These are phyloP conservation scores for Aspergillus brunneoviolaceus DNA, from an alignment of 2,329 filamentous ascomycete genomes.

Conservation along the genomic window DNA sequence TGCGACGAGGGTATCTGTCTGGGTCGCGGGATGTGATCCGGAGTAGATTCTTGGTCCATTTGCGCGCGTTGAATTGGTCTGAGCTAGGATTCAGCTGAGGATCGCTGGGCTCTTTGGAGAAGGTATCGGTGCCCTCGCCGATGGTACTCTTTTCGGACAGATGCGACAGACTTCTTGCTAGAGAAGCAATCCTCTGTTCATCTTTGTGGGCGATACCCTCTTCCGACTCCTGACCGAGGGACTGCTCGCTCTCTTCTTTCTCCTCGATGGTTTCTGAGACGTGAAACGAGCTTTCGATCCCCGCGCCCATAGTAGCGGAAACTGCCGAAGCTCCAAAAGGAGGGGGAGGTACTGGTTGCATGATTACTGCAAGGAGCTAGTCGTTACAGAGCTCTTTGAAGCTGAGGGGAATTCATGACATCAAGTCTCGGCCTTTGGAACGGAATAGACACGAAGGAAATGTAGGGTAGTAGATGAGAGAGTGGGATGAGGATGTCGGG, in stretches of 20 bases:
- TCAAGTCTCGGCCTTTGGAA: background rate
- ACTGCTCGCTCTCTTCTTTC: conserved; percentile 26
- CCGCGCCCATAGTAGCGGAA: conserved; percentile 9
- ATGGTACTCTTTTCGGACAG: conserved; percentile 27
- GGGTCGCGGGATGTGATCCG: conserved; percentile 33
- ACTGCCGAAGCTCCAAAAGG: conserved; percentile 18
- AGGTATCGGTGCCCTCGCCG: conserved; percentile 34
- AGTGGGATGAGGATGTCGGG: background rate
- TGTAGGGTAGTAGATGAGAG: too few species aligned
- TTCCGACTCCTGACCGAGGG: conserved; percentile 23
- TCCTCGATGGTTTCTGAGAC: conserved; percentile 6
- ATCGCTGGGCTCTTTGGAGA: conserved; percentile 33
- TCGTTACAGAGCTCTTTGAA: background rate
- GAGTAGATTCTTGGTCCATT: conserved; percentile 47
- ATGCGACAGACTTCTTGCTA: conserved; percentile 34
- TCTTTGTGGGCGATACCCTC: conserved; percentile 24
- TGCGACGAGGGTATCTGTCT: conserved; percentile 33
- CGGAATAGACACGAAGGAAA: too few species aligned
- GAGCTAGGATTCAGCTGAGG: conserved; percentile 45
- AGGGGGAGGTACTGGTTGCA: conserved; percentile 18
- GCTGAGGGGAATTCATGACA: background rate
- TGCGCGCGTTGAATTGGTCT: conserved; percentile 42
- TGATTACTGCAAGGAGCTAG: conserved; percentile 6
- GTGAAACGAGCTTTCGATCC: conserved; percentile 9
- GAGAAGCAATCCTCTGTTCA: conserved; percentile 26